Evolutionary conservation across 140 eudicot genomes (phyloP), one percentile per base, ranked within the genome.

Genomic region (Senecio squalidus): DNA sequence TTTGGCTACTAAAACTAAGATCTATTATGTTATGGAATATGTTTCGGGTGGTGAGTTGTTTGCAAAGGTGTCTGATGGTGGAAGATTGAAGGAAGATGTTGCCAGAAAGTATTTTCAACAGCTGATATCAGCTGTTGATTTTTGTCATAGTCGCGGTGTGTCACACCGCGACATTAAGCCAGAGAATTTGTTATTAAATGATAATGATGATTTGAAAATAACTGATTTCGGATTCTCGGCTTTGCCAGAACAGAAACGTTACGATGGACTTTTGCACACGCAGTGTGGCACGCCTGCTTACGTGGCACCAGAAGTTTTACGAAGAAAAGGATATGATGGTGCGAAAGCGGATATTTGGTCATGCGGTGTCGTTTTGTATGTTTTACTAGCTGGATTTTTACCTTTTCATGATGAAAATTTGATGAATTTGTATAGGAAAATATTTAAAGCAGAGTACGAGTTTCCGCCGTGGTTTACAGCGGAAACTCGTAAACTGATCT

Each of bases 141-240:
- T 70, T 34, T 82, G 92, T 23, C 95, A 86, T 41, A 86, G 92
- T 59, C 78, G 92, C 1, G 95, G 95, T 4, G 92, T 86, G 5
- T 79, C 60, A 9, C 92, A 82, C 63, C 88, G 88, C 15, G 95
- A 86, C 48, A 48, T 82, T n/a, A 86, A 86, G 51, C 95, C 88
- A 27, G 92, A 86, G 22, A 86, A 86, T 30, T 67, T 82, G 9
- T 80, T 86, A 16, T 55, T 86, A 0, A 80, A 75, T 33, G 75
- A 74, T 6, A 68, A 82, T 15, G 85, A 55, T 16, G 79, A 82
- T 40, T 58, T 82, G 28, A 82, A 82, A 20, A 69, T 86, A 0
- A 69, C 92, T 0, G 95, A 86, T 68, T 86, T 86, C 48, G 95
- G 95, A 24, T 66, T 86, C 26, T 86, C 95, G 2, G 92, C 92